Conservation (phyloP, 164 flowering plant genomes). For the Dillenia turbinata region DNA sequence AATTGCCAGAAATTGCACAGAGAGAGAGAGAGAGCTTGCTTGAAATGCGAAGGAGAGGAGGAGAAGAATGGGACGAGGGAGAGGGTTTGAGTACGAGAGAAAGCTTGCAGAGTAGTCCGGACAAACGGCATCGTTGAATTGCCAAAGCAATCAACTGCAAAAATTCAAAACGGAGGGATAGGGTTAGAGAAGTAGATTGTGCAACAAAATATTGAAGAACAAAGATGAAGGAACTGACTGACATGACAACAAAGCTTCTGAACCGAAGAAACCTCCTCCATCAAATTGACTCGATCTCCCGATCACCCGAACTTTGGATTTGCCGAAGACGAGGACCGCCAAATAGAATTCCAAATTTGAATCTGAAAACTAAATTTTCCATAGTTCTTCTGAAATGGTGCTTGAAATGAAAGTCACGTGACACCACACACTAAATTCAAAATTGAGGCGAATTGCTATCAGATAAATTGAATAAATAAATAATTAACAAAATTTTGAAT, state of each 20-base stretch:
- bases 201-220: not conserved
- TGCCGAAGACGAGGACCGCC: too few species aligned
- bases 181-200: not conserved
- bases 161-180: not conserved
- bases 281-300: too few species aligned
- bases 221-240: slow-evolving; percentile 9
- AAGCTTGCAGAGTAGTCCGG: slow-evolving; percentile 53
- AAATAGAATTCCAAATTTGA: too few species aligned
- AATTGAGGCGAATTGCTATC: too few species aligned
- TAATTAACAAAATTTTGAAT: too few species aligned
- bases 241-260: slow-evolving; percentile 34
- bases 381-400: too few species aligned
- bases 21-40: slow-evolving; percentile 18
- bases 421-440: too few species aligned
- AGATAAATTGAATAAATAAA: too few species aligned
- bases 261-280: slow-evolving; percentile 23
- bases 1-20: not conserved
- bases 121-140: slow-evolving; percentile 60
- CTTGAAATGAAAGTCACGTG: too few species aligned
- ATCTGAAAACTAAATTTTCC: too few species aligned
- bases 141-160: slow-evolving; percentile 54
- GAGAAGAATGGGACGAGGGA: slow-evolving; percentile 27
- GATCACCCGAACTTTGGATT: too few species aligned
- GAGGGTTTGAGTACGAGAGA: slow-evolving; percentile 37
- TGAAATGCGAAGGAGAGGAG: slow-evolving; percentile 33